Evolutionary conservation across 129 eudicot genomes (phyloP).

Genomic region (Lactuca saligna): DNA sequence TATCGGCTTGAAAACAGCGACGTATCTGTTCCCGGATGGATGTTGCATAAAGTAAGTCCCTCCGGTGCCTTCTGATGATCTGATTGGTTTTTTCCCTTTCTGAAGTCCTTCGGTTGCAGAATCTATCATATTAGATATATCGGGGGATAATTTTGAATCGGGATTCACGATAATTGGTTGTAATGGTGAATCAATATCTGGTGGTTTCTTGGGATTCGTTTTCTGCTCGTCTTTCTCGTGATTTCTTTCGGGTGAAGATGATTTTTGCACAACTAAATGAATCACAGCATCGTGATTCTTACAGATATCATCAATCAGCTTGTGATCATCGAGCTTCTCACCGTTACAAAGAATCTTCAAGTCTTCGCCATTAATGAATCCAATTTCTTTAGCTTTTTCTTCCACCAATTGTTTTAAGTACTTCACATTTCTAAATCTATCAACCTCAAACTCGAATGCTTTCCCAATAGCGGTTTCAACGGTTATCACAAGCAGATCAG

Average conservation of each 20-base stretch:
- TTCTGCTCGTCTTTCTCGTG: constrained; percentile 41
- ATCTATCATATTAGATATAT: constrained; percentile 40
- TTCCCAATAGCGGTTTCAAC: constrained; percentile 54
- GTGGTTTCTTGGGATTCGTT: constrained; percentile 34
- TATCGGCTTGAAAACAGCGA: constrained; percentile 59
- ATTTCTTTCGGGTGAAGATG: constrained; percentile 43
- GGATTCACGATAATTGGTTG: constrained; percentile 51
- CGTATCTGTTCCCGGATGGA: constrained; percentile 47
- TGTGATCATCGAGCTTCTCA: constrained; percentile 67
- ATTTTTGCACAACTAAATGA: constrained; percentile 55
- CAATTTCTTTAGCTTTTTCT: constrained; percentile 45
- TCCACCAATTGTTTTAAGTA: constrained; percentile 51
- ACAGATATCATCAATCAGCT: constrained; percentile 56
- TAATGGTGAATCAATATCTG: constrained; percentile 44
- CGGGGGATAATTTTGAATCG: constrained; percentile 29
- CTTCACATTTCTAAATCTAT: constrained; percentile 54
- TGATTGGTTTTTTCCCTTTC: constrained; percentile 50
- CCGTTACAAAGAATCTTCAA: constrained; percentile 53
- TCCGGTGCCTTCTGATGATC: constrained; percentile 63
- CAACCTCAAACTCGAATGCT: constrained; percentile 58
- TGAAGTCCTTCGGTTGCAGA: constrained; percentile 42
- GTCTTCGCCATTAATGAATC: constrained; percentile 42
- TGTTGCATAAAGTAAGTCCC: constrained; percentile 70
- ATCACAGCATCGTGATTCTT: constrained; percentile 45
- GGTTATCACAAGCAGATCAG: constrained; percentile 53